Base-by-base conservation (phyloP, 1,284 basidiomycete species). In the Naganishia sp. region DNA sequence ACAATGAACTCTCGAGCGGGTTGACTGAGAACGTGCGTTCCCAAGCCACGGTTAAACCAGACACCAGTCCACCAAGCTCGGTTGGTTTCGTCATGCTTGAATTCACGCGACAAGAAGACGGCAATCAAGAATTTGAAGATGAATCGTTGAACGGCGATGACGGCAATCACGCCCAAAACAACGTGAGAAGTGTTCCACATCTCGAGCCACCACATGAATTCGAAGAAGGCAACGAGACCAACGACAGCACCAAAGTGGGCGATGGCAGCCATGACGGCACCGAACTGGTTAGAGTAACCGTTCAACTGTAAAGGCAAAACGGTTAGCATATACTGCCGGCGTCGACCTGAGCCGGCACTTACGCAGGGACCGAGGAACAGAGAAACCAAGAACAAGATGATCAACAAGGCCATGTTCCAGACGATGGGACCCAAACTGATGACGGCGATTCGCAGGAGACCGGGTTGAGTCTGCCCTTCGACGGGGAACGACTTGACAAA, bases 11-110 rank as follows among this genome's bases (percentile, higher is more conserved):
- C 90, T 79, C 94, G 90, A 68, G 91, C 92, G 50, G 94, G 93
- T 77, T 96, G 94, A 21, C 90, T 92, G 85, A 94, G 89, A 50
- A 88, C 90, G 77, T 92, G 88, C 3, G 86, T 75, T 47, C 94
- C 94, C 41, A 96, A 84, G 4, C 92, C 92, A 57, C 93, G 88
- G 64, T 92, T 92, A 77, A 94, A 94, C 93, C 93, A 96, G 71
- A 90, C 87, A 75, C 94, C 93, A 68, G 92, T 94, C 94, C 94
- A 97, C 93, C 93, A 97, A 10, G 93, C 93, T 41, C 92, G 85
- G 81, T 96, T 97, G 23, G 92, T 94, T 82, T 96, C 93, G 77
- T 97, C 94, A 75, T 95, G 92, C 82, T 96, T 96, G 85, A 95
- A 94, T 80, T 97, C 94, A 71, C 94, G 88, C 41, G 92, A 90